Conservation (phyloP, 1,284 basidiomycete species). For the Pholiota adiposa region DNA sequence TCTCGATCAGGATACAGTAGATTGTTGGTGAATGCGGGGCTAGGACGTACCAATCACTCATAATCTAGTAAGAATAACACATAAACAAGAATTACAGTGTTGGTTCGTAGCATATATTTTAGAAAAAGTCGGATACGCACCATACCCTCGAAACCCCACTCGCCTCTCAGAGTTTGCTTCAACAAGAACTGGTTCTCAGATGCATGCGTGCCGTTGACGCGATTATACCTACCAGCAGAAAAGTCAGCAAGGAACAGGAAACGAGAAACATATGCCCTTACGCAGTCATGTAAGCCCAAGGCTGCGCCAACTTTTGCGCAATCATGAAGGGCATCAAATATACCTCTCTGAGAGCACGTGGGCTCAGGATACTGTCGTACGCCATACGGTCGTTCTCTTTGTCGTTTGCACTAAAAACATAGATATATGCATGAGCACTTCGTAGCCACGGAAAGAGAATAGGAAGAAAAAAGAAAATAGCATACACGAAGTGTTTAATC, state of each 20-base stretch:
- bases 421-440: not conserved
- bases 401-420: constrained; percentile 58
- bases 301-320: constrained; percentile 70
- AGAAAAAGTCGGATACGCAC: constrained; percentile 31
- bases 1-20: not conserved
- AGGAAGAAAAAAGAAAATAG: constrained; percentile 20
- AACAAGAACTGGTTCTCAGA: constrained; percentile 71
- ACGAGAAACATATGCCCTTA: constrained; percentile 40
- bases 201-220: constrained; percentile 72
- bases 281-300: constrained; percentile 78
- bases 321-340: constrained; percentile 88
- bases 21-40: no score
- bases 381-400: constrained; percentile 72
- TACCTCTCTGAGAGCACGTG: constrained; percentile 79
- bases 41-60: constrained; percentile 84
- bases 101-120: not conserved
- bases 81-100: no score
- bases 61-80: constrained; percentile 43
- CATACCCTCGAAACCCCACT: constrained; percentile 76
- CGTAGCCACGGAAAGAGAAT: not conserved
- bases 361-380: constrained; percentile 64
- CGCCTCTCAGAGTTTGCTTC: constrained; percentile 68
- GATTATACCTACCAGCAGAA: constrained; percentile 55
- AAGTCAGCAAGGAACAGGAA: not conserved
- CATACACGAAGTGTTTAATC: constrained; percentile 77